Conservation (phyloP, 345 rosid genomes). For the Acer saccharum region DNA sequence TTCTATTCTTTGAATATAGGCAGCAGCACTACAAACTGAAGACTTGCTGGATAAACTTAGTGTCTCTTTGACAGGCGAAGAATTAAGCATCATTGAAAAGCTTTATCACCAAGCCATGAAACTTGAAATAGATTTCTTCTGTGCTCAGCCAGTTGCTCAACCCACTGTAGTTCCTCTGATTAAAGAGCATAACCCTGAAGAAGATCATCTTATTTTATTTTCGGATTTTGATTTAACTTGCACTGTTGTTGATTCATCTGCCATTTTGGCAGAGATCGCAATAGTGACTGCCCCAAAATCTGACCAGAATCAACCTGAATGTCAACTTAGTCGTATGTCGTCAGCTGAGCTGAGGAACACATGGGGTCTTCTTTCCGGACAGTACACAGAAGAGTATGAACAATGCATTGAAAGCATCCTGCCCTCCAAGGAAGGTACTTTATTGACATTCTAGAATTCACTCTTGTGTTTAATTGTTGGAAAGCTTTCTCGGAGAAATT, state of each 20-base stretch:
- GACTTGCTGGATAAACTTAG: constrained; percentile 94
- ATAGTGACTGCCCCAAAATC: constrained; percentile 83
- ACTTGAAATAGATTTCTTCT: constrained; percentile 94
- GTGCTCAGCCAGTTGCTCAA: constrained; percentile 74
- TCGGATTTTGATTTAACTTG: constrained; percentile 98
- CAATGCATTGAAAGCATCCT: constrained; percentile 83
- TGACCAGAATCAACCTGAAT: constrained; percentile 58
- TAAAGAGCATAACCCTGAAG: constrained; percentile 54
- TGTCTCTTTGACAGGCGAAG: constrained; percentile 94
- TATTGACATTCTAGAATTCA: neutral
- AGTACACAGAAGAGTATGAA: constrained; percentile 86
- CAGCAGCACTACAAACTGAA: constrained; percentile 86
- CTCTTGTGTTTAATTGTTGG: neutral
- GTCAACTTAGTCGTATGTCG: constrained; percentile 63
- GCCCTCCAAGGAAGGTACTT: constrained; percentile 62
- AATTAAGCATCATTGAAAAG: constrained; percentile 85
- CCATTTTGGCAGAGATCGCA: constrained; percentile 95
- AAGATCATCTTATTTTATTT: constrained; percentile 63
- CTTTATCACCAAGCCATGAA: constrained; percentile 97
- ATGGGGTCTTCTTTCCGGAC: constrained; percentile 74
- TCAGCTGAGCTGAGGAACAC: constrained; percentile 77
- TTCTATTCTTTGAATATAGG: constrained; percentile 57
- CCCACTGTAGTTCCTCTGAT: constrained; percentile 72
- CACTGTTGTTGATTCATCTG: constrained; percentile 92
- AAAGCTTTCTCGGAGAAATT: constrained; percentile 9